These are phyloP conservation scores for Puccinia triticina DNA, from an alignment of 1,284 basidiomycete species.

Conservation along the genomic window DNA sequence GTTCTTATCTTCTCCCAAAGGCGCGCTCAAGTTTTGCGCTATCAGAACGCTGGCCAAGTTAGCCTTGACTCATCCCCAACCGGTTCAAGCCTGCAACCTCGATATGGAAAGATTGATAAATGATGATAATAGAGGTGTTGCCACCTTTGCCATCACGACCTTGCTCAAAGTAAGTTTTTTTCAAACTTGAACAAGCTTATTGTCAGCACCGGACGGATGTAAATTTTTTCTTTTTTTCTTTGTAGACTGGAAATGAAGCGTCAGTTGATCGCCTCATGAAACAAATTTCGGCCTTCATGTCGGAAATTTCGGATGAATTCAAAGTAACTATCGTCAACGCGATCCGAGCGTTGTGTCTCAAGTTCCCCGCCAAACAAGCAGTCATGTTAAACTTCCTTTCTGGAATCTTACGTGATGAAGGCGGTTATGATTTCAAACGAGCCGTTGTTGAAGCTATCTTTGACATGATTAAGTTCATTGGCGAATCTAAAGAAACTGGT, in stretches of 20 bases:
- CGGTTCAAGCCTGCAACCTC: slow-evolving; percentile 90
- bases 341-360: slow-evolving; percentile 95
- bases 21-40: slow-evolving; percentile 94
- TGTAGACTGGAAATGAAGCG: slow-evolving; percentile 92
- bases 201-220: slow-evolving; percentile 50
- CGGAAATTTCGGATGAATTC: slow-evolving; percentile 99
- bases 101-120: slow-evolving; percentile 98
- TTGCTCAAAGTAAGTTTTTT: slow-evolving; percentile 75
- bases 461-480: slow-evolving; percentile 98
- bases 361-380: slow-evolving; percentile 95
- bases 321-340: slow-evolving; percentile 99
- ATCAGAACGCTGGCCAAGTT: slow-evolving; percentile 90
- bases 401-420: slow-evolving; percentile 91
- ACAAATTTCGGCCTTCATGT: slow-evolving; percentile 98
- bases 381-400: slow-evolving; percentile 94
- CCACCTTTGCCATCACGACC: slow-evolving; percentile 98
- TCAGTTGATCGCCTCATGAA: slow-evolving; percentile 99
- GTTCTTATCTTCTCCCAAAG: slow-evolving; percentile 89
- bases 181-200: neutral
- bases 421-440: slow-evolving; percentile 99
- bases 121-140: slow-evolving; percentile 92
- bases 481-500: slow-evolving; percentile 84
- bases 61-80: slow-evolving; percentile 78
- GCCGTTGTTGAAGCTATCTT: slow-evolving; percentile 99
- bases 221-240: neutral